phyloP scores from a whole-genome alignment of 1,139 yeast species.

The Meyerozyma sp. region DNA sequence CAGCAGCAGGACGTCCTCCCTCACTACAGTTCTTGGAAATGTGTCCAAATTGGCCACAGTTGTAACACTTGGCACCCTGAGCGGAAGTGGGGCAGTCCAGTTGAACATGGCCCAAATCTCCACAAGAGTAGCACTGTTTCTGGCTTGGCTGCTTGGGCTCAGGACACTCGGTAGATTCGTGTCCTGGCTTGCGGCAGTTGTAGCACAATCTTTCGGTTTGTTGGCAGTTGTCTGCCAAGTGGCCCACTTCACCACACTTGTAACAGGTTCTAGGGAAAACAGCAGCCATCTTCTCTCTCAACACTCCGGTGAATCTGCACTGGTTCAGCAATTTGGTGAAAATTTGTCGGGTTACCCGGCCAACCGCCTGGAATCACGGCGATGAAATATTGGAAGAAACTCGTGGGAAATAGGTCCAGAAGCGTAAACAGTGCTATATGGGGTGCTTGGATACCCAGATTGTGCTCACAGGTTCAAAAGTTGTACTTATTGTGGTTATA shows the following conservation, averaged over 20 bases:
- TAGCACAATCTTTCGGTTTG: constrained; percentile 83
- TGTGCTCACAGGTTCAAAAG: too few species aligned
- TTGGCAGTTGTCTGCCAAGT: constrained; percentile 82
- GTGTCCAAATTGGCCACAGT: constrained; percentile 76
- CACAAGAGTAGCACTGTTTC: constrained; percentile 89
- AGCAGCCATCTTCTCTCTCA: constrained; percentile 41
- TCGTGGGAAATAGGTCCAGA: too few species aligned
- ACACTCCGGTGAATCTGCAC: neutral
- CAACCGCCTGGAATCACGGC: neutral
- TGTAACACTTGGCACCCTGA: constrained; percentile 48
- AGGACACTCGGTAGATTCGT: constrained; percentile 83
- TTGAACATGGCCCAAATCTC: constrained; percentile 66
- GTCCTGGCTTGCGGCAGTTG: constrained; percentile 90
- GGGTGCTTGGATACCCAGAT: too few species aligned
- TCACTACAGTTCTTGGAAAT: constrained; percentile 68
- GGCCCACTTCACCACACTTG: constrained; percentile 92
- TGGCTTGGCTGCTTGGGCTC: constrained; percentile 77
- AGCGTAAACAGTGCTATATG: too few species aligned
- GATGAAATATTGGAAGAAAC: too few species aligned
- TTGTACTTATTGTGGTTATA: too few species aligned
- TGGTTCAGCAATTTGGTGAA: neutral
- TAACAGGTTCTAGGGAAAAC: constrained; percentile 81
- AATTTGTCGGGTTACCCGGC: constrained; percentile 2
- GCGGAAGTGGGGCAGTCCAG: constrained; percentile 55
- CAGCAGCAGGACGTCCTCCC: constrained; percentile 10